Conservation (phyloP, 768 basidiomycete species). For the Kwoniella sp. region DNA sequence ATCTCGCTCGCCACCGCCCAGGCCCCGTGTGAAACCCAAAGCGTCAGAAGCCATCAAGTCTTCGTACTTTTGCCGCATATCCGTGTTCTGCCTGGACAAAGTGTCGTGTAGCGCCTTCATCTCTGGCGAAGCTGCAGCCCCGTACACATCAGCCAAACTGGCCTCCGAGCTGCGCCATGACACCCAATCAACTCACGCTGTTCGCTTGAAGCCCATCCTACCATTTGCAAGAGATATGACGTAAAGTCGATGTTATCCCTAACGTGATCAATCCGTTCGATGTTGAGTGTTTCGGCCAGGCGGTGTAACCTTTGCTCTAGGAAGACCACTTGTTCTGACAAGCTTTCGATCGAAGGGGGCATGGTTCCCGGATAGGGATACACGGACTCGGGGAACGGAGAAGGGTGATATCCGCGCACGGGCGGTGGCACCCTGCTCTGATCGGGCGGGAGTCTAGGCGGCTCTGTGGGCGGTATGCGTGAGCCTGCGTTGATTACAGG, state of each 20-base stretch:
- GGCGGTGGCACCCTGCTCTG: constrained; percentile 13
- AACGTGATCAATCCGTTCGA: constrained; percentile 30
- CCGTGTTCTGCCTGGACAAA: constrained; percentile 9
- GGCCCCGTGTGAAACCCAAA: constrained; percentile 6
- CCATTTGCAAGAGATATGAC: constrained; percentile 26
- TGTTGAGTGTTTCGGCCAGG: constrained; percentile 19
- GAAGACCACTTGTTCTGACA: constrained; percentile 17
- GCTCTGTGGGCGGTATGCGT: not conserved
- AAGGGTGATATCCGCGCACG: not conserved
- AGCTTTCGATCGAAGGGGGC: constrained; percentile 6
- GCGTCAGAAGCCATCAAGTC: constrained; percentile 18
- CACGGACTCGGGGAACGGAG: constrained; percentile 20
- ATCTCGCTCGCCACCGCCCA: not conserved
- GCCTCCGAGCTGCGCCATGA: no score
- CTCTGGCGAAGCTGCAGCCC: constrained; percentile 1
- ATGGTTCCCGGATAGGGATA: no score
- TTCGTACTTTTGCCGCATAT: constrained; percentile 19
- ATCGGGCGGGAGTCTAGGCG: constrained; percentile 22
- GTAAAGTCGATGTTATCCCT: constrained; percentile 25
- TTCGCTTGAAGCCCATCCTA: constrained; percentile 18
- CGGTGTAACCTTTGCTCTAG: constrained; percentile 28
- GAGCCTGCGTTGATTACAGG: not conserved
- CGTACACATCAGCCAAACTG: not conserved
- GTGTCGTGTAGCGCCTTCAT: constrained; percentile 19
- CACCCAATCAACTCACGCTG: constrained; percentile 27